Evolutionary conservation across 2,329 filamentous ascomycete genomes (phyloP), one percentile per base, ranked within the genome.

Genomic region (Exutisphaerella laricina): DNA sequence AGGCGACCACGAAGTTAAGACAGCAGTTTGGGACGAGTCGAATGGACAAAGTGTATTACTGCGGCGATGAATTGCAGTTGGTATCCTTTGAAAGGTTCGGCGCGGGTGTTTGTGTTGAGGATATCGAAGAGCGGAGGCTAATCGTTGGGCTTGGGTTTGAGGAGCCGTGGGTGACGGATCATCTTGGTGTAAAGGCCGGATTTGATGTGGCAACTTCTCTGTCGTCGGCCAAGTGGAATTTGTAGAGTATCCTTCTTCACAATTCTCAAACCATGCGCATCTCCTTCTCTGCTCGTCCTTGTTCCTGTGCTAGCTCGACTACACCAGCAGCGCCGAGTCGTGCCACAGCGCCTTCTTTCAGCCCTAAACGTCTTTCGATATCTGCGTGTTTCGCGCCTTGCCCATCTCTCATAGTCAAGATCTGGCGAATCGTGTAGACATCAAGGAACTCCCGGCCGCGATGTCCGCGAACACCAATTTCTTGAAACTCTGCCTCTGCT

Each of bases 11-110:
- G 2, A 56, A 47, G 34, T 50, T 68, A 39, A 63, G 69, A 17
- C 58, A 70, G 28, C 61, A 54, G 43, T 78, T 72, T 57, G 74
- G 74, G 0, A 70, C 67, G 41, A 68, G 64, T 23, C 63, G 77
- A 4, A 75, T 78, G 73, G 77, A 79, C 42, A 79, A 73, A 58
- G 63, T 78, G 7, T 62, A 71, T 20, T 54, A 73, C 67, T 51
- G 66, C 30, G 74, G 74, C 2, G n/a, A n/a, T n/a, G 44, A 31
- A 10, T 26, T 66, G 0, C 23, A 41, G 20, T 49, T 64, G 16
- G 41, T 47, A 13, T 54, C 37, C n/a, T 70, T 78, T 41, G 66
- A 70, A 46, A 65, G 65, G 33, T 72, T 78, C 39, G 75, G 75
- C 0, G 53, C 57, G 30, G 72, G 67, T 45, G 66, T 75, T 0